Percentiles rank a stretch among this genome's conserved stretches.
Conservation (phyloP, 2,329 filamentous ascomycete species). For the Penicillium hesseltinei region DNA sequence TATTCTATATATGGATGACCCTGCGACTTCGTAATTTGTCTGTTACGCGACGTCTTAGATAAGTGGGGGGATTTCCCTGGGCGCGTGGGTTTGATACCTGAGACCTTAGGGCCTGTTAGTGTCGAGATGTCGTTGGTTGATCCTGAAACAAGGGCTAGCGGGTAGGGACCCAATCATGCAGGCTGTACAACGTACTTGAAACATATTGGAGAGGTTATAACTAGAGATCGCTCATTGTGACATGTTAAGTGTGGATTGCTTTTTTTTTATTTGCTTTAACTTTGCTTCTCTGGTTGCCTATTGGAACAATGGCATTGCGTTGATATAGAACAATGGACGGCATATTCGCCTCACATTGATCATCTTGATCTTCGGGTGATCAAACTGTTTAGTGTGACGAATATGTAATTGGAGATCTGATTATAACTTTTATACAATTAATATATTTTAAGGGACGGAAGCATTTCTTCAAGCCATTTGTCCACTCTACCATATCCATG, state of each 20-base stretch:
- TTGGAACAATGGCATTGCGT: background rate
- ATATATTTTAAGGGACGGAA: background rate
- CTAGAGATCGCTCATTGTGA: background rate
- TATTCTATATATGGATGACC: background rate
- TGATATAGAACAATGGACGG: background rate
- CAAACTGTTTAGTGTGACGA: background rate
- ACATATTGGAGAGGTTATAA: background rate
- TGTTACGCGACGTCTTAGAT: slow-evolving; percentile 14
- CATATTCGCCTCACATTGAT: background rate
- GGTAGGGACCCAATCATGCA: slow-evolving; percentile 19
- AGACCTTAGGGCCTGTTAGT: background rate
- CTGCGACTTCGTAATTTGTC: slow-evolving; percentile 16
- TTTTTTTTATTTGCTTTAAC: background rate
- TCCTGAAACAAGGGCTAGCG: slow-evolving; percentile 22
- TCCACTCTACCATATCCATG: background rate
- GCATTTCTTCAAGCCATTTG: background rate
- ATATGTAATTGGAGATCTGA: background rate
- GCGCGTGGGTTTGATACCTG: slow-evolving; percentile 16
- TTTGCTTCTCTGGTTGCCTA: background rate
- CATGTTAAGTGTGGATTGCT: background rate
- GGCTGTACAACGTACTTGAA: slow-evolving; percentile 11
- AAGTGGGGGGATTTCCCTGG: slow-evolving; percentile 14
- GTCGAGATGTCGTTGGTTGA: slow-evolving; percentile 3
- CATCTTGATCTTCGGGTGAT: slow-evolving; percentile 3
- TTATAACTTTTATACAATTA: background rate